Evolutionary conservation across 805 yeast species (phyloP).

Genomic region (Wickerhamomyces bovis): DNA sequence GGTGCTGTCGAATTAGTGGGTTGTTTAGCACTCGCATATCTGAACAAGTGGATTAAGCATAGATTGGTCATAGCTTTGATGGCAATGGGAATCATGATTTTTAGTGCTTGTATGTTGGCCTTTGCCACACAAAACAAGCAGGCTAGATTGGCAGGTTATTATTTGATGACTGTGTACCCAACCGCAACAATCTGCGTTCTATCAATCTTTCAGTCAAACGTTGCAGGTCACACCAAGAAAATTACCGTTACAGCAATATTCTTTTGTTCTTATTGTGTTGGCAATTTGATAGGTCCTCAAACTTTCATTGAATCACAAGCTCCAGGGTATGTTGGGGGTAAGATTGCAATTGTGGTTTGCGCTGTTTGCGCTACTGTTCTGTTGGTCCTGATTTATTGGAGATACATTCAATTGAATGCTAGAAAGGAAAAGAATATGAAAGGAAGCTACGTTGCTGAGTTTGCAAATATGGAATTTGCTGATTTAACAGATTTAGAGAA

Average conservation of each 20-base stretch:
- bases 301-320: conserved; percentile 52
- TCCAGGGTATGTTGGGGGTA: conserved; percentile 39
- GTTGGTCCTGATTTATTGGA: not conserved
- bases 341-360: not conserved
- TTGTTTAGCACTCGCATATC: conserved; percentile 23
- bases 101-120: conserved; percentile 29
- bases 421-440: conserved; percentile 1
- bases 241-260: conserved; percentile 51
- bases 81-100: conserved; percentile 4
- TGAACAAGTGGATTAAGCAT: conserved; percentile 13
- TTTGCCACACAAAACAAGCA: conserved; percentile 25
- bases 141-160: conserved; percentile 21
- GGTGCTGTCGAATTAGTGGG: conserved; percentile 26
- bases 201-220: conserved; percentile 38
- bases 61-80: conserved; percentile 18
- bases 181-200: conserved; percentile 30
- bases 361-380: not conserved
- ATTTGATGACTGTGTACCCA: conserved; percentile 31
- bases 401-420: not conserved
- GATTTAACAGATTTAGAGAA: conserved; percentile 2
- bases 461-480: conserved; percentile 1
- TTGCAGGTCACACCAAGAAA: conserved; percentile 74
- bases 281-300: conserved; percentile 71
- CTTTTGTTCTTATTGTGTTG: conserved; percentile 60
- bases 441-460: not conserved